phyloP scores from a whole-genome alignment of 2,329 filamentous ascomycete species.

The Periconia sp. region DNA sequence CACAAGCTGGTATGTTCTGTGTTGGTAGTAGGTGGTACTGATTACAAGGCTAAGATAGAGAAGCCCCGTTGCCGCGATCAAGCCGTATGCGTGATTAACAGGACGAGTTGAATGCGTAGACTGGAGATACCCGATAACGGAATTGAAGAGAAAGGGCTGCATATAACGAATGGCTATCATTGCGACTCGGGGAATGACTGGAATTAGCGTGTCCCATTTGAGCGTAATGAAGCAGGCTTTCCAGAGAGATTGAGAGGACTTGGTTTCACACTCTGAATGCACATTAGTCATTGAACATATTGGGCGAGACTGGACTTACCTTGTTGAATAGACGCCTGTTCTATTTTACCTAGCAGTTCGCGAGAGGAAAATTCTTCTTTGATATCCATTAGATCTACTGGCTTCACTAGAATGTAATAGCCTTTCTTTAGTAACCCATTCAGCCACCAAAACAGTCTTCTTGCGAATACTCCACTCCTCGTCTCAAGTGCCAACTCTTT shows the following conservation, averaged over 20 bases:
- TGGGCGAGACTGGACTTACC: too few relatives aligned
- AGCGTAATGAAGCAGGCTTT: conserved; percentile 1
- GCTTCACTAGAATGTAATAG: too few relatives aligned
- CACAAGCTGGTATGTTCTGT: conserved; percentile 12
- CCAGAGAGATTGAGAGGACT: too few relatives aligned
- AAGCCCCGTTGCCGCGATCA: conserved; percentile 10
- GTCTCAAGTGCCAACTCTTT: conserved; percentile 6
- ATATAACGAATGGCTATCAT: conserved; percentile 8
- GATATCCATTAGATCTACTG: conserved; percentile 2
- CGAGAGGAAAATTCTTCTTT: conserved; percentile 7
- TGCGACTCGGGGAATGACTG: conserved; percentile 3
- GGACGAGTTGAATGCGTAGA: not conserved
- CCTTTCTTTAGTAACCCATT: conserved; percentile 6
- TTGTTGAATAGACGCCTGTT: too few relatives aligned
- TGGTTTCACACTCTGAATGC: too few relatives aligned
- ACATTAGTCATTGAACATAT: too few relatives aligned
- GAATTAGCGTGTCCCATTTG: not conserved
- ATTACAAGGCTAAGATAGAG: conserved; percentile 7
- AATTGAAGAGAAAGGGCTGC: conserved; percentile 10
- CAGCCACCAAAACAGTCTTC: conserved; percentile 11
- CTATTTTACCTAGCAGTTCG: not conserved
- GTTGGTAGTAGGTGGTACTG: conserved; percentile 12
- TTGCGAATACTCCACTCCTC: conserved; percentile 6
- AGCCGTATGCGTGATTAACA: conserved; percentile 4
- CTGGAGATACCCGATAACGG: conserved; percentile 3